A percentile compares a stretch with the other conserved stretches of the same genome.
Conservation (phyloP, 768 basidiomycete genomes). For the Hydnomerulius pinastri region DNA sequence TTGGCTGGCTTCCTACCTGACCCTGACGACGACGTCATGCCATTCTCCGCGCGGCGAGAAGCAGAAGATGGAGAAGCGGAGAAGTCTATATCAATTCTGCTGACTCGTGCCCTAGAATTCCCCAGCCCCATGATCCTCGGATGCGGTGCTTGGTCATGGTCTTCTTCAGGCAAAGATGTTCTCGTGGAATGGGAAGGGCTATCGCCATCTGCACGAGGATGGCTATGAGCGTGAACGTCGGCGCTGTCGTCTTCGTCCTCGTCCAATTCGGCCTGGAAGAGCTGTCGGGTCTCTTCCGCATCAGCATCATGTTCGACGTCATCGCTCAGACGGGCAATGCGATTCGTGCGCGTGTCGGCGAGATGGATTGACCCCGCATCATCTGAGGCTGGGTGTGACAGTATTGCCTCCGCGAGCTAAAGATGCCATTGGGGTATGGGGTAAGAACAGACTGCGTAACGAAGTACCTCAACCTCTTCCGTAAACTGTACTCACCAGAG, state of each 20-base stretch:
- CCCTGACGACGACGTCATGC: conserved; percentile 17
- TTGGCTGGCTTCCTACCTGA: conserved; percentile 12
- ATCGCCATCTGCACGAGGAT: background rate
- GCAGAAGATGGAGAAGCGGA: conserved; percentile 11
- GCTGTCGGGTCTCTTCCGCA: conserved; percentile 28
- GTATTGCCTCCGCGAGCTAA: conserved; percentile 84
- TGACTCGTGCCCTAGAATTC: conserved; percentile 50
- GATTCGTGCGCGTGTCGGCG: conserved; percentile 35
- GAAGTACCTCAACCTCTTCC: background rate
- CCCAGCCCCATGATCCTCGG: conserved; percentile 34
- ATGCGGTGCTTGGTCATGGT: conserved; percentile 14
- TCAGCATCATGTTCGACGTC: conserved; percentile 17
- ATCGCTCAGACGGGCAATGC: conserved; percentile 5
- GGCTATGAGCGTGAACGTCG: background rate
- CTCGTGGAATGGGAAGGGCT: background rate
- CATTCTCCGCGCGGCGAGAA: conserved; percentile 16
- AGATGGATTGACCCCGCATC: conserved; percentile 41
- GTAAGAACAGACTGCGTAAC: conserved; percentile 9
- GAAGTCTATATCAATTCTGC: conserved; percentile 43
- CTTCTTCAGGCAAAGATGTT: conserved; percentile 10
- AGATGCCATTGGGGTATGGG: conserved; percentile 17
- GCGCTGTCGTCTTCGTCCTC: conserved; percentile 21
- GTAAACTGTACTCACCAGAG: conserved; percentile 56
- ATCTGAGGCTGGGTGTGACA: conserved; percentile 54
- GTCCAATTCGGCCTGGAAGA: conserved; percentile 22